Evolutionary conservation across 257 asterid genomes (phyloP).

Genomic region (Perilla frutescens): DNA sequence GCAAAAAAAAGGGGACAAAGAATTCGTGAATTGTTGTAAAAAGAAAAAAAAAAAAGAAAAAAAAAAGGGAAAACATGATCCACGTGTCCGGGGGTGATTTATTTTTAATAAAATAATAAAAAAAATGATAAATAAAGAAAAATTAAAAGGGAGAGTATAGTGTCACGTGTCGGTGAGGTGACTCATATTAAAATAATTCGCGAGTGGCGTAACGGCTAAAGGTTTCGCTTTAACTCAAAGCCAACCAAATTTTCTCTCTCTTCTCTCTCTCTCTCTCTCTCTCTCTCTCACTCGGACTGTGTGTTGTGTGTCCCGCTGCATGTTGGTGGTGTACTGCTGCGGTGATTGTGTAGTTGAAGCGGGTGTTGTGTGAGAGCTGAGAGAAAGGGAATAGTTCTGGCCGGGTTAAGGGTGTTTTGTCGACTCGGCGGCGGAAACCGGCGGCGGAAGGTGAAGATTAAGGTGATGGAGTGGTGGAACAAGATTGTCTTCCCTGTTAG

Average conservation of each 20-base stretch:
- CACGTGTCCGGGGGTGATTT: slow-evolving; percentile 49
- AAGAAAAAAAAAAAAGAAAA: neutral
- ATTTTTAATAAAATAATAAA: neutral
- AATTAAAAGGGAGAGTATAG: slow-evolving; percentile 21
- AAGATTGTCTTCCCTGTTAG: slow-evolving; percentile 81
- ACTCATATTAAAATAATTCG: slow-evolving; percentile 30
- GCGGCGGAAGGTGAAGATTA: slow-evolving; percentile 61
- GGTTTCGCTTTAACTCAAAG: slow-evolving; percentile 33
- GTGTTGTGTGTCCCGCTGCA: slow-evolving; percentile 27
- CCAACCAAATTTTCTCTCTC: slow-evolving; percentile 27
- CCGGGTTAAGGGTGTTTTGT: slow-evolving; percentile 65
- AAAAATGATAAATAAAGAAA: no score
- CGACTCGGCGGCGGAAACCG: slow-evolving; percentile 61
- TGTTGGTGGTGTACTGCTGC: slow-evolving; percentile 16
- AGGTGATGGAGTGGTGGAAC: slow-evolving; percentile 77
- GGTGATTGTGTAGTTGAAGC: neutral
- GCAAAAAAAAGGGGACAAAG: neutral
- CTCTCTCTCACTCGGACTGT: slow-evolving; percentile 19
- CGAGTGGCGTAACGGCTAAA: slow-evolving; percentile 52
- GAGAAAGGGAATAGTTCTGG: slow-evolving; percentile 53
- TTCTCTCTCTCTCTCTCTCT: slow-evolving; percentile 16
- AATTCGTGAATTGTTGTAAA: neutral
- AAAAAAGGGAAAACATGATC: slow-evolving; percentile 20
- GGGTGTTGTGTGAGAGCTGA: neutral
- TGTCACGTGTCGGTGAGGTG: slow-evolving; percentile 71